These are phyloP conservation scores for Paspalum notatum DNA, from an alignment of 176 grass and related monocot genomes.

Conservation along the genomic window DNA sequence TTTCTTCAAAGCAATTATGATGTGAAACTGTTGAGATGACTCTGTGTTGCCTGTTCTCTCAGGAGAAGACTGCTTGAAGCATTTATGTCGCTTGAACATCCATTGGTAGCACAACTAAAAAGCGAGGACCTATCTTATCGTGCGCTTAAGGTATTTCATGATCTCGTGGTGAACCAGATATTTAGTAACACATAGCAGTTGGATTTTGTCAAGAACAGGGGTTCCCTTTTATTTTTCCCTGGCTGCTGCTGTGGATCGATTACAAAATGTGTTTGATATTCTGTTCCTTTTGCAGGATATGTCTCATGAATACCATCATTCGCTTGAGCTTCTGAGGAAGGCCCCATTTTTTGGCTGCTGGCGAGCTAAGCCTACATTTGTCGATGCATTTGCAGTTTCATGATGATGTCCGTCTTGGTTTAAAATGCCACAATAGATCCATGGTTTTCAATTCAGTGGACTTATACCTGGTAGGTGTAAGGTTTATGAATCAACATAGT, in stretches of 20 bases:
- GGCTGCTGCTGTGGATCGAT: neutral
- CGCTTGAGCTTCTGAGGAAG: slow-evolving; percentile 57
- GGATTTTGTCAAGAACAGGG: neutral
- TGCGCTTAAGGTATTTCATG: slow-evolving; percentile 66
- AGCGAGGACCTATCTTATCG: slow-evolving; percentile 50
- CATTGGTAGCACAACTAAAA: slow-evolving; percentile 29
- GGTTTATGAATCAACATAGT: no score
- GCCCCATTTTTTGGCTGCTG: slow-evolving; percentile 54
- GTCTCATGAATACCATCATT: slow-evolving; percentile 63
- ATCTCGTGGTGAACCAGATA: neutral
- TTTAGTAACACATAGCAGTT: neutral
- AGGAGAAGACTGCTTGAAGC: slow-evolving; percentile 79
- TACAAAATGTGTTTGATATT: neutral
- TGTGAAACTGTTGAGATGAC: neutral
- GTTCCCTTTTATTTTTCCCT: no score
- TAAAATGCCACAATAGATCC: no score
- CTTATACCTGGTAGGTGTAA: no score
- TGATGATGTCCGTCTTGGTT: neutral
- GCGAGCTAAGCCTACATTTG: slow-evolving; percentile 51
- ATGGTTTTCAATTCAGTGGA: no score
- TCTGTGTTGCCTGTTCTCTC: neutral
- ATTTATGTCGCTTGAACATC: slow-evolving; percentile 52
- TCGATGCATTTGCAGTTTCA: slow-evolving; percentile 48
- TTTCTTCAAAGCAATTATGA: slow-evolving; percentile 11
- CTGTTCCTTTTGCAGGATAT: slow-evolving; percentile 41